These are phyloP conservation scores for Fusarium siculi DNA, from an alignment of 2,329 filamentous ascomycete species.

Conservation along the genomic window DNA sequence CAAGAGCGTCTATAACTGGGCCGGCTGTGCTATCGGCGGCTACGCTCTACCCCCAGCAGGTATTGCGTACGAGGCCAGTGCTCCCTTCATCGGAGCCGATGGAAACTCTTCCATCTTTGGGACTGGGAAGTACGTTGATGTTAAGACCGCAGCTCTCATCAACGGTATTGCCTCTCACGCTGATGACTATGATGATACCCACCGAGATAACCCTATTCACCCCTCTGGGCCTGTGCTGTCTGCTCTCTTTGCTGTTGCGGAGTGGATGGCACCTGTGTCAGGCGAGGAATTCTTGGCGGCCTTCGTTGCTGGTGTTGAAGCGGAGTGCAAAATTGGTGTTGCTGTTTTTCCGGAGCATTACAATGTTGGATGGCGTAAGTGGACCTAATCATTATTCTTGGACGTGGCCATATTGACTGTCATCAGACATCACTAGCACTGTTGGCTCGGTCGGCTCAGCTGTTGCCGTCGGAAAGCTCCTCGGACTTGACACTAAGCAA, in stretches of 20 bases:
- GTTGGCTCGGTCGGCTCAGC: background rate
- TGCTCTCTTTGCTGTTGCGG: background rate
- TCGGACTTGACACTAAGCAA: background rate
- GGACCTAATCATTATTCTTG: background rate
- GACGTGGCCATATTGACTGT: background rate
- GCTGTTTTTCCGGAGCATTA: constrained; percentile 1
- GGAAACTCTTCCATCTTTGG: constrained; percentile 1
- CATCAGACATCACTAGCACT: background rate
- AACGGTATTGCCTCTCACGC: constrained; percentile 1
- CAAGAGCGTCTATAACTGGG: constrained; percentile 4
- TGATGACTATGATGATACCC: background rate
- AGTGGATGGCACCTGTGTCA: background rate
- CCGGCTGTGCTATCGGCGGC: constrained; percentile 2
- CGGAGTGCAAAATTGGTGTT: constrained; percentile 1
- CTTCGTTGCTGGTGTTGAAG: background rate
- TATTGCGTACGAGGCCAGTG: background rate
- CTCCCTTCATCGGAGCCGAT: background rate
- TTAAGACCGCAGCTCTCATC: background rate
- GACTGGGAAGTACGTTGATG: background rate
- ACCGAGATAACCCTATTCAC: constrained; percentile 3
- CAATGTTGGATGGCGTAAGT: constrained; percentile 4
- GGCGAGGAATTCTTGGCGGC: background rate
- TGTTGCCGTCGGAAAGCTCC: background rate
- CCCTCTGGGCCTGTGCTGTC: constrained; percentile 1
- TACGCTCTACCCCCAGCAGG: background rate